phyloP scores from a whole-genome alignment of 805 yeast species.

The Kazachstania bromeliacearum region DNA sequence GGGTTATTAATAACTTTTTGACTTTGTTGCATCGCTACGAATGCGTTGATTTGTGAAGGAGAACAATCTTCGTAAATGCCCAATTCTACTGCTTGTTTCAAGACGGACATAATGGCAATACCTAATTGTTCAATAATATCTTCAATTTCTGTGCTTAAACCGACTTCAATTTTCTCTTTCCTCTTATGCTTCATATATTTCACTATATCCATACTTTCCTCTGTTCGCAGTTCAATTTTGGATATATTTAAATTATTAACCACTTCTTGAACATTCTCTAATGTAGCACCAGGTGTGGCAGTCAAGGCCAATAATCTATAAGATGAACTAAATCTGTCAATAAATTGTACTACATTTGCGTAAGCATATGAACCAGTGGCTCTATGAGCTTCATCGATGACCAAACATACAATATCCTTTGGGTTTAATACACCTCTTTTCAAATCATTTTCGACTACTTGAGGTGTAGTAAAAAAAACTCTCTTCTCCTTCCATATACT shows the following conservation, averaged over 20 bases:
- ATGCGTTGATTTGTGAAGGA: slow-evolving; percentile 60
- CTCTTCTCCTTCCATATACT: slow-evolving; percentile 70
- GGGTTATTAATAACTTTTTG: slow-evolving; percentile 47
- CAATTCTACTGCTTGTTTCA: slow-evolving; percentile 53
- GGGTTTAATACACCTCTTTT: slow-evolving; percentile 69
- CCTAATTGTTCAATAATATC: slow-evolving; percentile 46
- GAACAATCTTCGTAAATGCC: slow-evolving; percentile 57
- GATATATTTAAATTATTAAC: slow-evolving; percentile 67
- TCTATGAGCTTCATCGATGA: slow-evolving; percentile 93
- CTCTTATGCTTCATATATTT: slow-evolving; percentile 65
- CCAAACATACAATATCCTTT: slow-evolving; percentile 59
- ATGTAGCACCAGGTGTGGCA: slow-evolving; percentile 89
- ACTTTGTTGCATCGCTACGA: slow-evolving; percentile 60
- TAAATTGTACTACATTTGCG: slow-evolving; percentile 64
- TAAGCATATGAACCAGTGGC: slow-evolving; percentile 88
- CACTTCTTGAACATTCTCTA: slow-evolving; percentile 81
- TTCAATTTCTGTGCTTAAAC: slow-evolving; percentile 43
- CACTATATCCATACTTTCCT: slow-evolving; percentile 68
- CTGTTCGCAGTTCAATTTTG: slow-evolving; percentile 76
- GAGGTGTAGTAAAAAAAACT: slow-evolving; percentile 92
- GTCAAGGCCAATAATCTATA: slow-evolving; percentile 78
- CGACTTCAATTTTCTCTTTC: slow-evolving; percentile 51
- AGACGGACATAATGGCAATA: slow-evolving; percentile 57
- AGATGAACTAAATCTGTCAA: slow-evolving; percentile 52
- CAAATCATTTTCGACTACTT: slow-evolving; percentile 87